A percentile compares a stretch with the other conserved stretches of the same genome.
Evolutionary conservation across 2,329 filamentous ascomycete genomes (phyloP).

Genomic region (Talaromyces sp.): DNA sequence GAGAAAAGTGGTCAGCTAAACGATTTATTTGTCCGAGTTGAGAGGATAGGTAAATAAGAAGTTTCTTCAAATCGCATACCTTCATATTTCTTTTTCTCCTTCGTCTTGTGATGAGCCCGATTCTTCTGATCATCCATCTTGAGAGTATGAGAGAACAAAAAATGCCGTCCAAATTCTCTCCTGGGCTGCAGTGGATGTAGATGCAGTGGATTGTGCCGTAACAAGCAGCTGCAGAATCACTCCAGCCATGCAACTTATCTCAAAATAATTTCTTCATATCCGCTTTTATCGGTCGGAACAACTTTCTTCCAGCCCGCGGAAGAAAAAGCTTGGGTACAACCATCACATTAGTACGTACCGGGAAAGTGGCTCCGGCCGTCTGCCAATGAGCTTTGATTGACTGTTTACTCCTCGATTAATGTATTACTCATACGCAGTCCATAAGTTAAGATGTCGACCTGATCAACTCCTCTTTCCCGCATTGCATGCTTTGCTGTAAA

Average conservation of each 20-base stretch:
- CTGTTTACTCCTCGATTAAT: neutral
- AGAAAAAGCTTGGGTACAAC: neutral
- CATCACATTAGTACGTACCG: neutral
- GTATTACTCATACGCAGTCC: neutral
- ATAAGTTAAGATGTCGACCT: neutral
- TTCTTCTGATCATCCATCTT: constrained; percentile 80
- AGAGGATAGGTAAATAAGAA: neutral
- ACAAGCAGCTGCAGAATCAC: neutral
- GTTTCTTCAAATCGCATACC: constrained; percentile 45
- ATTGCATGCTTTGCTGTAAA: neutral
- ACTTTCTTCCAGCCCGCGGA: constrained; percentile 9
- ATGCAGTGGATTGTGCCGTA: constrained; percentile 11
- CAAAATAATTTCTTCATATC: constrained; percentile 20
- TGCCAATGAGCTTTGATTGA: neutral
- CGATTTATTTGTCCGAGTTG: neutral
- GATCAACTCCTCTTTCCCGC: neutral
- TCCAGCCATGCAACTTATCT: constrained; percentile 6
- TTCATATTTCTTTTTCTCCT: constrained; percentile 78
- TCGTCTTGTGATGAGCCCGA: constrained; percentile 78
- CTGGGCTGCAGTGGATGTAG: constrained; percentile 16
- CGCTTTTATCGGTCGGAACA: constrained; percentile 18
- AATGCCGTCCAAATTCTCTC: constrained; percentile 13
- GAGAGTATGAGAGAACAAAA: neutral
- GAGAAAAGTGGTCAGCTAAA: neutral
- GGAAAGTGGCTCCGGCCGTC: neutral